phyloP scores from a whole-genome alignment of 1,284 basidiomycete species.

The Trichosporon asahii region DNA sequence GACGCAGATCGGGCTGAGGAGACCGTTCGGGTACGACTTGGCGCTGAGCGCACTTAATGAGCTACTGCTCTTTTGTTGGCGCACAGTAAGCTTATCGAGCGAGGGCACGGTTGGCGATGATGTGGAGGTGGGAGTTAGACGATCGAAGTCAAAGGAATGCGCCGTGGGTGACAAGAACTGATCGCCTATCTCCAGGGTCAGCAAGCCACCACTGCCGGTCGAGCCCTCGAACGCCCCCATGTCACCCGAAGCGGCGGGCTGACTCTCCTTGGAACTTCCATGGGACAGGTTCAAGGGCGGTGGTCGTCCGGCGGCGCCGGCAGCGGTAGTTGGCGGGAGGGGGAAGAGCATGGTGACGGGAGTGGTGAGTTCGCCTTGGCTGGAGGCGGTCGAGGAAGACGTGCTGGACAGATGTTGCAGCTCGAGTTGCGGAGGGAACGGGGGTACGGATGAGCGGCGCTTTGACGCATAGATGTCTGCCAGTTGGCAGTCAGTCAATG shows the following conservation, averaged over 20 bases:
- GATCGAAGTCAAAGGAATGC: background rate
- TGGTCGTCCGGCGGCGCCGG: background rate
- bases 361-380: background rate
- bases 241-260: background rate
- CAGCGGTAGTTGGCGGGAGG: background rate
- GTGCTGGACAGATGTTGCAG: slow-evolving; percentile 6
- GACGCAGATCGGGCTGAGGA: background rate
- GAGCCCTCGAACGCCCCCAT: background rate
- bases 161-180: background rate
- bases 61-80: background rate
- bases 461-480: background rate
- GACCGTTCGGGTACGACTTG: background rate
- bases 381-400: slow-evolving; percentile 3
- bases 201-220: background rate
- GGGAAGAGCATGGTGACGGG: slow-evolving; percentile 3
- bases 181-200: slow-evolving; percentile 3
- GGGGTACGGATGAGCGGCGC: background rate
- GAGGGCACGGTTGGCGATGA: background rate
- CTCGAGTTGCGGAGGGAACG: background rate
- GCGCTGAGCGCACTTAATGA: background rate
- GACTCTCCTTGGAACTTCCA: background rate
- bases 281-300: background rate
- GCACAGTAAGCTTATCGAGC: background rate
- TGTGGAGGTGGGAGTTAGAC: background rate
- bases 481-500: background rate